These are phyloP conservation scores for Sporobolus alterniflorus DNA, from an alignment of 202 grass and related monocot species.

Conservation along the genomic window DNA sequence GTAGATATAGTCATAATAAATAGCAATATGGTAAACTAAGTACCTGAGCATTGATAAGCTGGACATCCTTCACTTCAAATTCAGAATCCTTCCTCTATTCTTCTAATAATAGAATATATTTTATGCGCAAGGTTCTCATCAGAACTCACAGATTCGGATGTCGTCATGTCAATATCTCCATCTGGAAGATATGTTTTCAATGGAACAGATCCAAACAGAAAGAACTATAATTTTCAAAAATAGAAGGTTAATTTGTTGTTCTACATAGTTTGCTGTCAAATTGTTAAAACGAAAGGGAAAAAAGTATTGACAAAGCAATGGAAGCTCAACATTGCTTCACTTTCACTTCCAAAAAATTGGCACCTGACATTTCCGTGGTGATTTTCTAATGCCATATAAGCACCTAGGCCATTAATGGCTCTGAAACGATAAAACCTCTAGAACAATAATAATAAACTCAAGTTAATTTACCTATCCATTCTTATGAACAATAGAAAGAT, in stretches of 20 bases:
- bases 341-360: background rate
- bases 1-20: constrained; percentile 11
- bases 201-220: constrained; percentile 86
- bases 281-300: background rate
- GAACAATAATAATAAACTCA: background rate
- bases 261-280: background rate
- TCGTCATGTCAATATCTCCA: constrained; percentile 90
- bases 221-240: constrained; percentile 51
- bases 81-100: constrained; percentile 57
- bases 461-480: background rate
- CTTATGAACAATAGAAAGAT: background rate
- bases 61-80: constrained; percentile 91
- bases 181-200: constrained; percentile 97
- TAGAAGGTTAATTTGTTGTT: constrained; percentile 19
- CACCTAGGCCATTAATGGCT: background rate
- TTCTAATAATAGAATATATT: constrained; percentile 67
- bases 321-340: background rate
- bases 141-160: constrained; percentile 43
- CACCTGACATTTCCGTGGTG: background rate
- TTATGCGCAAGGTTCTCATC: constrained; percentile 71
- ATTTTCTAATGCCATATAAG: constrained; percentile 6
- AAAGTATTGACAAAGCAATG: background rate
- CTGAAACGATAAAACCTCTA: background rate
- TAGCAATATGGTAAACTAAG: constrained; percentile 28
- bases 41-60: constrained; percentile 90